Evolutionary conservation across 2,329 filamentous ascomycete genomes (phyloP).

Genomic region (Penicillium sp.): DNA sequence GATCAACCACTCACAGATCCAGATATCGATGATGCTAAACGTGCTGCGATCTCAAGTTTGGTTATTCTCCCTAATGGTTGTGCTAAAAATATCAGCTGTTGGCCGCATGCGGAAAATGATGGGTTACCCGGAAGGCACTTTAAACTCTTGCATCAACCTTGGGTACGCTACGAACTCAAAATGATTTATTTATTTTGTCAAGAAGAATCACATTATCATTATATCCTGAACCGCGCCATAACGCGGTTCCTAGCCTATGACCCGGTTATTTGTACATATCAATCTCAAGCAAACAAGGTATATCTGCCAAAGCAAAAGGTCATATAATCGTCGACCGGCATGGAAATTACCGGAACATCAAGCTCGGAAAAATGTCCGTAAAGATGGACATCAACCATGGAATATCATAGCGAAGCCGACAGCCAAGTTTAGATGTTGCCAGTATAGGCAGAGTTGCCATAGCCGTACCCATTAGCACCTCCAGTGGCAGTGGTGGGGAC

Average conservation of each 20-base stretch:
- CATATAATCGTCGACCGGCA: conserved; percentile 19
- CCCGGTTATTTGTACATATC: conserved; percentile 5
- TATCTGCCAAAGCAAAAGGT: conserved; percentile 13
- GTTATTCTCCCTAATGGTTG: conserved; percentile 17
- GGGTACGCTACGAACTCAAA: not conserved
- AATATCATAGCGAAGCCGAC: not conserved
- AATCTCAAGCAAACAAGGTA: conserved; percentile 21
- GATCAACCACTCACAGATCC: too few relatives aligned
- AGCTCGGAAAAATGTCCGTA: not conserved
- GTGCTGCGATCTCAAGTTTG: not conserved
- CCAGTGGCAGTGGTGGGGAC: not conserved
- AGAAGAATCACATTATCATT: not conserved
- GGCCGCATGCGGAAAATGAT: not conserved
- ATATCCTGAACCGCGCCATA: not conserved
- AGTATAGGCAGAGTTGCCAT: conserved; percentile 33
- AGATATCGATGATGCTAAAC: too few relatives aligned
- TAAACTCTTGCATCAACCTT: conserved; percentile 8
- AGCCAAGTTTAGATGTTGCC: conserved; percentile 26
- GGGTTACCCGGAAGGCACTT: not conserved
- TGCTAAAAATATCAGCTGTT: conserved; percentile 1
- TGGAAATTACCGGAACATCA: not conserved
- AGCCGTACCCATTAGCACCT: conserved; percentile 24
- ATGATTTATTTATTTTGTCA: not conserved
- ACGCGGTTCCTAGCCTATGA: not conserved
- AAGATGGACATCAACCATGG: not conserved